Evolutionary conservation across 352 stramenopile genomes (phyloP), one percentile per base, ranked within the genome.

Genomic region (Globisporangium cystogenes): DNA sequence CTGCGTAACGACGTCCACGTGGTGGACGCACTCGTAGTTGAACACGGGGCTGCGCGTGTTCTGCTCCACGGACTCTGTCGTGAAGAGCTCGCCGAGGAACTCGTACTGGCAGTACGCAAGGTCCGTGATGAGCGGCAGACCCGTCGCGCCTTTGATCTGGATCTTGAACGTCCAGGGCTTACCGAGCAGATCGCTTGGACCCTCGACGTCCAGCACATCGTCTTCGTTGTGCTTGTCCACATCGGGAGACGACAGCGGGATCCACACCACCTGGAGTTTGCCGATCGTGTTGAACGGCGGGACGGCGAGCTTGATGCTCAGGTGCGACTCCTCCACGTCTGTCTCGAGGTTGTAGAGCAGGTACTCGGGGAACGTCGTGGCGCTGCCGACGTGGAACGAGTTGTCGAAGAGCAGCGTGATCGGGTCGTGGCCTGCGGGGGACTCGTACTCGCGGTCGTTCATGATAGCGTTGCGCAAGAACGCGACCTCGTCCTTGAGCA

Each of bases 211-310:
- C 44, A 88, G 59, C 1, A 87, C 42, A 12, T 83, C 72, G 45
- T 93, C 76, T 12, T 75, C 66, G n/a, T 75, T 61, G 58, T 91
- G 74, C 35, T 82, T 78, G 7, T 87, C 81, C 0, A 66, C 55
- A 29, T 94, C 79, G 1, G 86, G 76, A 6, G 81, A 84, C 16
- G 82, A 90, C 41, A 97, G 51, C 16, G 90, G 89, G 29, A 76
- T 87, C 90, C 90, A 97, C 24, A 83, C 65, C 15, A 96, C 86
- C 52, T 97, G 79, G 18, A 97, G 74, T 55, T 96, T 94, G 18
- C 90, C 90, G 47, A 97, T 95, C n/a, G 86, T 95, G 43, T 97
- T 94, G 62, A 97, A 96, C 12, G 90, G 90, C 14, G 87, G 85
- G 16, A 96, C 86, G 1, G 84, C 86, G 27, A 97, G 84, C 62